Evolutionary conservation across 1,139 yeast species (phyloP).

Genomic region (Taphrina flavorubra): DNA sequence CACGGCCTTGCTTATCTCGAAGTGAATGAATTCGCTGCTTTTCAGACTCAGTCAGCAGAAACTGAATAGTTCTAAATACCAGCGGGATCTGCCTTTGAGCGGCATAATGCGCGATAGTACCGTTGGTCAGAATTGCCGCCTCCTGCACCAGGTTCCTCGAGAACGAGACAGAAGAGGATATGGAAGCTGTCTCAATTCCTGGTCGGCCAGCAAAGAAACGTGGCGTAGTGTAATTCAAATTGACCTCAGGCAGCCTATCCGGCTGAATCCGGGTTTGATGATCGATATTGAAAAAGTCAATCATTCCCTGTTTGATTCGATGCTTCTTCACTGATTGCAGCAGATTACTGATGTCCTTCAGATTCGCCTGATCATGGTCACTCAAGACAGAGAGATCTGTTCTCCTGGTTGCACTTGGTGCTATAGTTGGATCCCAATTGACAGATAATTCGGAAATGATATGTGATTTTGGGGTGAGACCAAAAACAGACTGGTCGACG

Average conservation of each 20-base stretch:
- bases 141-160: constrained; percentile 40
- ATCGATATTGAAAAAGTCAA: constrained; percentile 20
- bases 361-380: background rate
- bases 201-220: constrained; percentile 31
- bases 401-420: background rate
- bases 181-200: constrained; percentile 9
- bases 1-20: constrained; percentile 18
- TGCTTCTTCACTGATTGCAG: constrained; percentile 9
- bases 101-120: constrained; percentile 64
- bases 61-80: constrained; percentile 61
- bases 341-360: constrained; percentile 45
- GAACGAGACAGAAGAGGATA: constrained; percentile 1
- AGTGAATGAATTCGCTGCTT: background rate
- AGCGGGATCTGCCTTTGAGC: constrained; percentile 60
- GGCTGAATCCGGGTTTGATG: constrained; percentile 20
- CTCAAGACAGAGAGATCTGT: constrained; percentile 12
- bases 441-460: constrained; percentile 13
- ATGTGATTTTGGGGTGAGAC: constrained; percentile 48
- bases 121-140: constrained; percentile 58
- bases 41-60: constrained; percentile 6
- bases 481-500: constrained; percentile 53
- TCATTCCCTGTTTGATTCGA: constrained; percentile 25
- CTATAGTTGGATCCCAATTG: constrained; percentile 2
- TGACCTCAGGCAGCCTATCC: constrained; percentile 8
- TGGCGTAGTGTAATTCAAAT: constrained; percentile 3